These are phyloP conservation scores for Phylloporus gajari DNA, from an alignment of 1,284 basidiomycete species.

Conservation along the genomic window DNA sequence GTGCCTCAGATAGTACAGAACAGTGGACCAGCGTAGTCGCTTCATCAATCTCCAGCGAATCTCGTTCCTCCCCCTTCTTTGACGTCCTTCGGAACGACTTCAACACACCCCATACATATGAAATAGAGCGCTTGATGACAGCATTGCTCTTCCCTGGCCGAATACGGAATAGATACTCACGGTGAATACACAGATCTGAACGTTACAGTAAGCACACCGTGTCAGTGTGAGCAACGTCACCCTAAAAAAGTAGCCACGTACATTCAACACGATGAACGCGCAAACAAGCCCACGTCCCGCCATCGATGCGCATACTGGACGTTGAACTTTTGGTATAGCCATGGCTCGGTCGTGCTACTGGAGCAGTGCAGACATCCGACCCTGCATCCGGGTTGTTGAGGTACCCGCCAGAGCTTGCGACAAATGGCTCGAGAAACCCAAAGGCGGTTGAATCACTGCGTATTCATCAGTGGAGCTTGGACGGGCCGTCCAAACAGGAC, in stretches of 20 bases:
- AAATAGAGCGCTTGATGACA: neutral
- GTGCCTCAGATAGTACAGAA: too few relatives aligned
- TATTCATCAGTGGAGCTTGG: slow-evolving; percentile 70
- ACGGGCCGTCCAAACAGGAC: slow-evolving; percentile 68
- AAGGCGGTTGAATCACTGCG: slow-evolving; percentile 72
- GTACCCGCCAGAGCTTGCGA: slow-evolving; percentile 77
- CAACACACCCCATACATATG: neutral
- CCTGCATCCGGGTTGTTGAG: slow-evolving; percentile 75
- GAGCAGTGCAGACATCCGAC: slow-evolving; percentile 75
- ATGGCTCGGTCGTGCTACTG: slow-evolving; percentile 55
- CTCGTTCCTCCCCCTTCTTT: neutral
- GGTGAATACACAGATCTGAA: slow-evolving; percentile 48
- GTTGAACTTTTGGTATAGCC: slow-evolving; percentile 56
- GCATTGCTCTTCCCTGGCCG: slow-evolving; percentile 31
- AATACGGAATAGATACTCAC: slow-evolving; percentile 52
- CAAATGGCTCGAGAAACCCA: slow-evolving; percentile 75
- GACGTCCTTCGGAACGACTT: neutral
- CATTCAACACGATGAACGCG: slow-evolving; percentile 60
- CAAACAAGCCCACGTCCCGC: slow-evolving; percentile 62
- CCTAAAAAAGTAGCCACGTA: slow-evolving; percentile 40
- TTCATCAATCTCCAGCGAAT: neutral
- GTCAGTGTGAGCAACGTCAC: neutral
- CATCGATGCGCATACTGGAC: slow-evolving; percentile 61
- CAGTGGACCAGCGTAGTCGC: too few relatives aligned
- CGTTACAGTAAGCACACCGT: neutral